Conservation (phyloP, 352 stramenopile genomes). For the Phytophthora pini region DNA sequence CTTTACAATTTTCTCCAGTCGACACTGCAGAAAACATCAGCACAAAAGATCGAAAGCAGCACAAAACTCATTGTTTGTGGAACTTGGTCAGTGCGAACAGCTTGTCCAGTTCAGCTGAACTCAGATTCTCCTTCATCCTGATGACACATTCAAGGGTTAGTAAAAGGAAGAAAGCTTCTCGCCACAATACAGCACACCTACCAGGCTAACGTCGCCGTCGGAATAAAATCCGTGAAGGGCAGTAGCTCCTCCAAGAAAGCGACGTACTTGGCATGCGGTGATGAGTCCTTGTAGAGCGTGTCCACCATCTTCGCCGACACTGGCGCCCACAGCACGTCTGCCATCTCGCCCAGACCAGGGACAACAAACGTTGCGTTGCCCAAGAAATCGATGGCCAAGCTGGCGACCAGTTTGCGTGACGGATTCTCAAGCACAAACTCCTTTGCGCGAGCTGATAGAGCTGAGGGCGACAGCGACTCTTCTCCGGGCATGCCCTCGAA, state of each 20-base stretch:
- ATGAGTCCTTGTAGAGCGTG: conserved; percentile 90
- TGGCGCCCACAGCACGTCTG: conserved; percentile 94
- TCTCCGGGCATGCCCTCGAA: conserved; percentile 56
- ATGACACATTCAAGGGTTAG: not conserved
- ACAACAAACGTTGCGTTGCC: conserved; percentile 90
- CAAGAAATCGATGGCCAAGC: conserved; percentile 90
- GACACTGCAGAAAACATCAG: conserved; percentile 7
- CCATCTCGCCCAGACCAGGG: conserved; percentile 87
- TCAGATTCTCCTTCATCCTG: conserved; percentile 73
- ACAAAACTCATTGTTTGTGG: conserved; percentile 23
- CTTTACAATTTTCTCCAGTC: conserved; percentile 31
- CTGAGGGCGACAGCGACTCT: conserved; percentile 33
- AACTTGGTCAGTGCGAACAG: conserved; percentile 31
- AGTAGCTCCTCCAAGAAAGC: conserved; percentile 85
- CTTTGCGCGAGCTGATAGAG: conserved; percentile 39
- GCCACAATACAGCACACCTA: conserved; percentile 21
- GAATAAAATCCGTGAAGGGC: conserved; percentile 96
- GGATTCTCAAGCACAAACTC: conserved; percentile 64
- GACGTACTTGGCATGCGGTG: conserved; percentile 90
- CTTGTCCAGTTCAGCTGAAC: conserved; percentile 44
- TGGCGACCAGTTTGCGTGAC: conserved; percentile 67
- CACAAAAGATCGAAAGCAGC: conserved; percentile 13
- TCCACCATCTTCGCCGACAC: conserved; percentile 90
- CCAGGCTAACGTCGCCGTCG: conserved; percentile 94
- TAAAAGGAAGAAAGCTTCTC: not conserved